Evolutionary conservation across 2,329 filamentous ascomycete genomes (phyloP), one percentile per base, ranked within the genome.

Genomic region (Ophiostoma populinum): DNA sequence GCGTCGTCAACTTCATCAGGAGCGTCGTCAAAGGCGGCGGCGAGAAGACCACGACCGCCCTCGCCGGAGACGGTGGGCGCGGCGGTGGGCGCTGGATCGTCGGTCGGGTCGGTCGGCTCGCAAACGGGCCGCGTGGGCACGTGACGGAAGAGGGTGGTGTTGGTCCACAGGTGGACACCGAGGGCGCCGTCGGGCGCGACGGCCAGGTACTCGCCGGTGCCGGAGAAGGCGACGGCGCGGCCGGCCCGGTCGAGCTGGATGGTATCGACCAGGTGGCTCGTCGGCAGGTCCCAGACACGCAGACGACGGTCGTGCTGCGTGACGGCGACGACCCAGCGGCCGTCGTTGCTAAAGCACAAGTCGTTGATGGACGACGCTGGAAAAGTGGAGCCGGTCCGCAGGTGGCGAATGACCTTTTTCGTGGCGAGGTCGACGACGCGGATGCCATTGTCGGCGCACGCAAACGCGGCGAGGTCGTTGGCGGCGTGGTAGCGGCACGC

Each of bases 141-240:
- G 46, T 93, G 85, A 37, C 76, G 80, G 62, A 93, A 98, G 1
- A 95, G 63, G 1, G 80, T 78, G 49, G 81, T 81, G 56, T 98
- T 98, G 16, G 82, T 94, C 87, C 90, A 98, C 32, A 98, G 71
- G 45, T 82, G 77, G n/a, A 98, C 77, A 10, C 90, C 90, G 1
- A 93, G 69, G 43, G 77, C 74, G 38, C 78, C 80, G 36, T 83
- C 73, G 35, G 85, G 75, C 0, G 85, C 79, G 4, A 86, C 90
- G 4, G 90, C 90, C n/a, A 98, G 67, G 47, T 85, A 95, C 49
- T 98, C 90, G 11, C 87, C 90, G 0, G 83, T 92, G 1, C 66
- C 65, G 0, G 90, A 93, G 62, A 95, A 92, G 7, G 86, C 74
- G 10, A 98, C 62, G 3, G 83, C 77, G 12, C 75, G 90, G 52